These are phyloP conservation scores for Brachypodium distachyon DNA, from an alignment of 202 grass and related monocot species.

Conservation along the genomic window DNA sequence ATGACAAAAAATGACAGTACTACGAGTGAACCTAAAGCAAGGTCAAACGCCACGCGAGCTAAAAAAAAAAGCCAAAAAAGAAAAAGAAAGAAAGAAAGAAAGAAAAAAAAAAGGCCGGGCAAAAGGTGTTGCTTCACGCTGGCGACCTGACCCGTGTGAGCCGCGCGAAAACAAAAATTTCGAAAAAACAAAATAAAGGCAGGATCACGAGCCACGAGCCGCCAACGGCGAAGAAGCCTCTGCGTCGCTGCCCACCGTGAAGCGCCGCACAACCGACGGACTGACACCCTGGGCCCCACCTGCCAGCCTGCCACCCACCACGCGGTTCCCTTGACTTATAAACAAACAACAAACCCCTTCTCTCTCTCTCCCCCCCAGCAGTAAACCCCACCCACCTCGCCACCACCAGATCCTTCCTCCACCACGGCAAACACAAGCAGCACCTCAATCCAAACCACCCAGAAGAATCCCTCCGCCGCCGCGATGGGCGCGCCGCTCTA, in stretches of 20 bases:
- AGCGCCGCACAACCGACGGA: constrained; percentile 5
- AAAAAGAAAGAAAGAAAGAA: no score
- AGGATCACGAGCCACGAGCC: not conserved
- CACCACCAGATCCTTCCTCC: not conserved
- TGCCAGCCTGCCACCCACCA: constrained; percentile 1
- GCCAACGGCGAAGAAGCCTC: not conserved
- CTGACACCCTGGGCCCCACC: constrained; percentile 5
- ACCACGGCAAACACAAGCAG: not conserved
- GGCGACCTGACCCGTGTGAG: no score
- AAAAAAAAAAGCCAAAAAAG: not conserved
- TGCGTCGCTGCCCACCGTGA: not conserved
- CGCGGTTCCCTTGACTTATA: constrained; percentile 22
- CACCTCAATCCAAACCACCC: not conserved
- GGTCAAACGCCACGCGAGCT: not conserved
- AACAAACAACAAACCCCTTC: not conserved
- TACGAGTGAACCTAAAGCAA: not conserved
- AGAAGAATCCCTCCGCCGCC: not conserved
- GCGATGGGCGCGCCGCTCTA: constrained; percentile 16
- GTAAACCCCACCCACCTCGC: not conserved
- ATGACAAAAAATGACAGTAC: not conserved
- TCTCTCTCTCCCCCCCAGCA: not conserved
- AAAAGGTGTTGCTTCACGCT: not conserved
- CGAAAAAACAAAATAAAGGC: not conserved
- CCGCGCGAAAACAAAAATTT: not conserved
- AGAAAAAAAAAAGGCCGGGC: not conserved